Evolutionary conservation across 768 basidiomycete genomes (phyloP), one percentile per base, ranked within the genome.

Genomic region (Suillus fuscotomentosus): DNA sequence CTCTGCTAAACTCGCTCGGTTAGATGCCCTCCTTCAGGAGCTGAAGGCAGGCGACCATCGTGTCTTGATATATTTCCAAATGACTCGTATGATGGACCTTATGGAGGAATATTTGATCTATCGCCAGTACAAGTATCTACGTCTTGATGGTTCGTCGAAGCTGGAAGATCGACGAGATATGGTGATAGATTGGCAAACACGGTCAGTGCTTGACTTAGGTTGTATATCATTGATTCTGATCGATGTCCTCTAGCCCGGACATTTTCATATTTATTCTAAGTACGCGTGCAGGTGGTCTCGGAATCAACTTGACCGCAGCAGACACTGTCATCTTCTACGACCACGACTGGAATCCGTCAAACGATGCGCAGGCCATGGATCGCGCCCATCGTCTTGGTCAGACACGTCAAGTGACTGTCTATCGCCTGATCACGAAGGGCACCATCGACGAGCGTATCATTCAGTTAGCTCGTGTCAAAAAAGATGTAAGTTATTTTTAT

Each of bases 41-140:
- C 87, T 99, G 63, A 99, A 97, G 78, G 83, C 87, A 42, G 91
- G 89, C 1, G 96, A 96, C 66, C 97, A 99, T 77, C 89, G 95
- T 54, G 94, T 97, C 15, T 78, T 99, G 70, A 84, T 99, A 22
- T 99, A 99, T 79, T 99, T 98, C 88, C 97, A 99, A 77, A 99
- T 99, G 97, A 99, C 97, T 14, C 87, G 91, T 65, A 99, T 99
- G 97, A 97, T 99, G 90, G 96, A 98, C 75, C 81, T 99, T 59
- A 96, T 99, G 88, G 97, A 99, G 76, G 97, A 99, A 75, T 99
- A 98, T 75, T 83, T 99, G 65, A 94, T 97, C 64, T 97, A 92
- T 79, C 89, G 97, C 2, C 96, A 98, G 75, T 95, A 95, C 82
- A 96, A 95, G 76, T 97, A 98, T 73, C 80, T 97, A 20, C 86